Evolutionary conservation across 2,329 filamentous ascomycete genomes (phyloP).

Genomic region (Knufia fluminis): DNA sequence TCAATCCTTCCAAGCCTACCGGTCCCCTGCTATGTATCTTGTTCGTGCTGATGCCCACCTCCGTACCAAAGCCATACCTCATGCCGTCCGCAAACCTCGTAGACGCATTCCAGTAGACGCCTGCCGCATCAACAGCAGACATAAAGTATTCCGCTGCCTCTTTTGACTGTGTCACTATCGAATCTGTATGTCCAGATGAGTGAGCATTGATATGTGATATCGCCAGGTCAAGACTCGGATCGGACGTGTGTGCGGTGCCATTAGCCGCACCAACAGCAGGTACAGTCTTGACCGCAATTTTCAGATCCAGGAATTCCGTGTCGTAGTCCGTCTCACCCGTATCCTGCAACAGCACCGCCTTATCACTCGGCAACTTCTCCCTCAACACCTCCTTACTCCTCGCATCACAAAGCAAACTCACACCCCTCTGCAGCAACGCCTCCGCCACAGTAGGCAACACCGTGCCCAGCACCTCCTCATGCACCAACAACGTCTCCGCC

Average conservation of each 20-base stretch:
- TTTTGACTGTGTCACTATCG: conserved; percentile 65
- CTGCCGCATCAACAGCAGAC: conserved; percentile 74
- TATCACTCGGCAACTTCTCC: conserved; percentile 35
- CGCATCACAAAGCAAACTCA: conserved; percentile 71
- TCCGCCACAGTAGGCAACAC: conserved; percentile 63
- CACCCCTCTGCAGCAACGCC: conserved; percentile 65
- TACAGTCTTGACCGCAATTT: conserved; percentile 75
- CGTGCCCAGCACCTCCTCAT: conserved; percentile 58
- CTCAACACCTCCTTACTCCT: conserved; percentile 56
- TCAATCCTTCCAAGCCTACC: conserved; percentile 86
- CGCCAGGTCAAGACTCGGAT: conserved; percentile 53
- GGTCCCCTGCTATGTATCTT: conserved; percentile 94
- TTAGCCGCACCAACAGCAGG: conserved; percentile 9
- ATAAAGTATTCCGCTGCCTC: conserved; percentile 72
- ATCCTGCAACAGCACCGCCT: conserved; percentile 49
- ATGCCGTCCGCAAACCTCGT: conserved; percentile 93
- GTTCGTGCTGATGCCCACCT: conserved; percentile 97
- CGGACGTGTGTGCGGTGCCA: conserved; percentile 18
- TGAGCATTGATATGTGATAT: conserved; percentile 85
- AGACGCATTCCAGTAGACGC: conserved; percentile 94
- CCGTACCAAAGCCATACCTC: conserved; percentile 94
- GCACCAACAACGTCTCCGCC: conserved; percentile 81
- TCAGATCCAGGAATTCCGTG: conserved; percentile 82
- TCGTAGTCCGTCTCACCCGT: conserved; percentile 64
- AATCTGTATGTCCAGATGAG: conserved; percentile 89